Conservation (phyloP, 257 asterid species). For the Nicotiana sylvestris region DNA sequence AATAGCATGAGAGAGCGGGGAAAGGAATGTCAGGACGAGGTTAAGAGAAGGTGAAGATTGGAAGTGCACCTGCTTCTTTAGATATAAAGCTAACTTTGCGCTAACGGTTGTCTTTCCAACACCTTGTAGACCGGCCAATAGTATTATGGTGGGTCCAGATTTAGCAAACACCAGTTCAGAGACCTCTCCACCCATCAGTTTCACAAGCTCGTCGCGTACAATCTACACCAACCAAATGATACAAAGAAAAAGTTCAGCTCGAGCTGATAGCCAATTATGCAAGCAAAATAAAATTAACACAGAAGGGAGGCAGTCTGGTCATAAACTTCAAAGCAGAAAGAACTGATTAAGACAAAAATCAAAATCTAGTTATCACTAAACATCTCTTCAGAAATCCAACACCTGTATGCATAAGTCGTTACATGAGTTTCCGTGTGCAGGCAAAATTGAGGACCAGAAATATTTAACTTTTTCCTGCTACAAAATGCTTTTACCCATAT, state of each 20-base stretch:
- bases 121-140: slow-evolving; percentile 97
- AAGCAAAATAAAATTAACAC: background rate
- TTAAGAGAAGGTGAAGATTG: slow-evolving; percentile 16
- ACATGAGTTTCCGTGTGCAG: background rate
- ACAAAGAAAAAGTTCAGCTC: background rate
- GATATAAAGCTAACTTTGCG: slow-evolving; percentile 92
- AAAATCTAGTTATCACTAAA: background rate
- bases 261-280: background rate
- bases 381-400: background rate
- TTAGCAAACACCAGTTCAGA: slow-evolving; percentile 82
- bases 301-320: background rate
- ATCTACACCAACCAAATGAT: slow-evolving; percentile 37
- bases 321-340: background rate
- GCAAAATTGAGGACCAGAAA: background rate
- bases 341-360: background rate
- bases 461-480: background rate
- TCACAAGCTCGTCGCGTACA: slow-evolving; percentile 83
- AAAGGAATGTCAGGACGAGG: background rate
- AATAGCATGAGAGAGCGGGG: background rate
- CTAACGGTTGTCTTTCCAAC: slow-evolving; percentile 99
- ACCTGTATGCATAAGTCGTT: background rate
- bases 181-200: slow-evolving; percentile 94
- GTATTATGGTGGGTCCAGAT: slow-evolving; percentile 72
- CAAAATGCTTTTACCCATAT: background rate
- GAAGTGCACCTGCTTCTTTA: slow-evolving; percentile 72